These are phyloP conservation scores for Claviceps purpurea DNA, from an alignment of 2,329 filamentous ascomycete genomes.

Conservation along the genomic window DNA sequence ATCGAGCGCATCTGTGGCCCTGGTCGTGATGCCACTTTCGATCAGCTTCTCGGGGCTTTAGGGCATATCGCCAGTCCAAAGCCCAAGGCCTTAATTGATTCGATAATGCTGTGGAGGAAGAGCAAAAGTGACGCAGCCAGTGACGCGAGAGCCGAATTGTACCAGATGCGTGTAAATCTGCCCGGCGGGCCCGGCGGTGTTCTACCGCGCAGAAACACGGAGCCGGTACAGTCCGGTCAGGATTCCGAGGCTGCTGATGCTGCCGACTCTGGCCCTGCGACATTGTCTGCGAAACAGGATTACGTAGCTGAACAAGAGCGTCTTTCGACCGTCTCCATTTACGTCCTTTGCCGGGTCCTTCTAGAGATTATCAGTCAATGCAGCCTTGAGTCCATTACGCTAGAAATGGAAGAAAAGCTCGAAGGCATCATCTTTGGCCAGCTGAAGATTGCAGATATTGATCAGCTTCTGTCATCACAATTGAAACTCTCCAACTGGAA, in stretches of 20 bases:
- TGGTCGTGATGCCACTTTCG: conserved; percentile 76
- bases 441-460: conserved; percentile 74
- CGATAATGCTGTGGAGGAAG: conserved; percentile 96
- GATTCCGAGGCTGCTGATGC: conserved; percentile 14
- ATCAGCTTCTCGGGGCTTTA: conserved; percentile 84
- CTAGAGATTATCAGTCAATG: conserved; percentile 92
- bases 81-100: conserved; percentile 89
- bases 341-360: conserved; percentile 84
- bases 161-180: conserved; percentile 32
- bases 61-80: conserved; percentile 91
- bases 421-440: conserved; percentile 97
- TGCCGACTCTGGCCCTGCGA: conserved; percentile 21
- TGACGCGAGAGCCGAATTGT: conserved; percentile 46
- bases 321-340: conserved; percentile 86
- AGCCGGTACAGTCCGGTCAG: conserved; percentile 42
- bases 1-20: conserved; percentile 86
- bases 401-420: conserved; percentile 85
- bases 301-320: conserved; percentile 71
- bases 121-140: conserved; percentile 83
- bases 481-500: conserved; percentile 91
- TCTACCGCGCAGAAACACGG: conserved; percentile 60
- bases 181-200: conserved; percentile 33
- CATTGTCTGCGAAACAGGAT: conserved; percentile 46
- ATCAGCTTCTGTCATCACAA: conserved; percentile 63
- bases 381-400: conserved; percentile 65